These are phyloP conservation scores for Cantharellus anzutake DNA, from an alignment of 768 basidiomycete genomes.

Conservation along the genomic window DNA sequence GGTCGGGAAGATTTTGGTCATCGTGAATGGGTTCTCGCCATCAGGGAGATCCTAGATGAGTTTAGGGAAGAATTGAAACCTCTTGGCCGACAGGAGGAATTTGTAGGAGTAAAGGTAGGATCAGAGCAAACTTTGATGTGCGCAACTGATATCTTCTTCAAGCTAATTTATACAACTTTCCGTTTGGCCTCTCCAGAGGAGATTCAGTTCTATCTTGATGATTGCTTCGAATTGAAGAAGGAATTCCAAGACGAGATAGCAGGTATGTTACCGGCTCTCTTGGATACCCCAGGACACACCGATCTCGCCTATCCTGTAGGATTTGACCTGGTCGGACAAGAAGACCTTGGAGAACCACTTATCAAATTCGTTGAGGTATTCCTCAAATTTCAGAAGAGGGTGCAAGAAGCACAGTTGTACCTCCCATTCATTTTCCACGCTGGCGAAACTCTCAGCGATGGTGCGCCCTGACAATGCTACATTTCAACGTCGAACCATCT, in stretches of 20 bases:
- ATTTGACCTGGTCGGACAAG: slow-evolving; percentile 67
- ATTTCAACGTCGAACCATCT: not conserved
- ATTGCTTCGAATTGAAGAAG: slow-evolving; percentile 54
- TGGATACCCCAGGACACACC: not conserved
- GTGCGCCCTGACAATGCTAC: slow-evolving; percentile 12
- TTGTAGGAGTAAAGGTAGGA: slow-evolving; percentile 44
- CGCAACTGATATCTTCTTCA: not conserved
- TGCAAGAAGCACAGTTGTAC: slow-evolving; percentile 36
- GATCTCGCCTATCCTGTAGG: slow-evolving; percentile 21
- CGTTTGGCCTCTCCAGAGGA: slow-evolving; percentile 35
- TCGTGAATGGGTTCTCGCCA: slow-evolving; percentile 35
- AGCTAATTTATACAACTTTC: slow-evolving; percentile 58
- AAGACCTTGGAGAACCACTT: slow-evolving; percentile 40
- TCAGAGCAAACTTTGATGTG: not conserved
- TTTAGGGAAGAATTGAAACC: slow-evolving; percentile 32
- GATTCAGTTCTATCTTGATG: slow-evolving; percentile 47
- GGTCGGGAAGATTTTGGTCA: slow-evolving; percentile 41
- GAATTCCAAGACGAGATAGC: slow-evolving; percentile 55
- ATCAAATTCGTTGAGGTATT: slow-evolving; percentile 43
- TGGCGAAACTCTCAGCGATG: slow-evolving; percentile 66
- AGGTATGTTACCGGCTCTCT: slow-evolving; percentile 20
- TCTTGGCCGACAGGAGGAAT: slow-evolving; percentile 37
- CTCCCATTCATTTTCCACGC: slow-evolving; percentile 69
- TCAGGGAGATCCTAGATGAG: slow-evolving; percentile 31
- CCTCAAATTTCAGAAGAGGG: slow-evolving; percentile 35